Evolutionary conservation across 108 stramenopile genomes (phyloP), one percentile per base, ranked within the genome.

Genomic region (Schizochytrium sp.): DNA sequence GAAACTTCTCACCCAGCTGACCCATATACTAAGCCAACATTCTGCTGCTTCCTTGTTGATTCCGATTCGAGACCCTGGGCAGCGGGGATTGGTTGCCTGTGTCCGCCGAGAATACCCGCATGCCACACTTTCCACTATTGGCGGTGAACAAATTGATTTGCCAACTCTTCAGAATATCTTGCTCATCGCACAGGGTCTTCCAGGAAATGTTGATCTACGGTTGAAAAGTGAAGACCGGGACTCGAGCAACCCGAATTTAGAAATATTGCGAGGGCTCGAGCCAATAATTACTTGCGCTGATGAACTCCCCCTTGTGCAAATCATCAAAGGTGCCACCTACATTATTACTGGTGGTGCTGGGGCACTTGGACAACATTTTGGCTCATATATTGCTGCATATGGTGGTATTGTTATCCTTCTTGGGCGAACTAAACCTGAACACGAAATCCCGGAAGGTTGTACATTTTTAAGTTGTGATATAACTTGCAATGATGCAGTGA

Each of bases 261-360:
- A 28, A 28, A 28, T 28, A 28, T 28, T 28, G 28, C 28, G 28
- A 28, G 28, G 28, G 28, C 28, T 28, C 28, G 28, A 28, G 28
- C 28, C 28, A 28, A 28, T n/a, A 60, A n/a, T n/a, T 60, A n/a
- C 59, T 17, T n/a, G 59, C 64, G 42, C 64, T 2, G 0, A 83
- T 38, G 76, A 83, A 8, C 38, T 41, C 47, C 50, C 76, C 28
- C 53, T 83, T 56, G 10, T 83, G 5, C 47, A 40, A n/a, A 13
- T 49, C 5, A 0, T 13, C 45, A 17, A 40, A 5, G 53, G 76
- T 40, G 76, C 17, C 17, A 83, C 76, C 45, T 55, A 55, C 28
- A 8, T 83, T 5, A 53, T 83, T 8, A 83, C 76, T 28, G 76
- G 76, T 28, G 76, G 76, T 53, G 47, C 15, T 40, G 76, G 76